Evolutionary conservation across 805 yeast genomes (phyloP).

Genomic region (Yamadazyma laniorum): DNA sequence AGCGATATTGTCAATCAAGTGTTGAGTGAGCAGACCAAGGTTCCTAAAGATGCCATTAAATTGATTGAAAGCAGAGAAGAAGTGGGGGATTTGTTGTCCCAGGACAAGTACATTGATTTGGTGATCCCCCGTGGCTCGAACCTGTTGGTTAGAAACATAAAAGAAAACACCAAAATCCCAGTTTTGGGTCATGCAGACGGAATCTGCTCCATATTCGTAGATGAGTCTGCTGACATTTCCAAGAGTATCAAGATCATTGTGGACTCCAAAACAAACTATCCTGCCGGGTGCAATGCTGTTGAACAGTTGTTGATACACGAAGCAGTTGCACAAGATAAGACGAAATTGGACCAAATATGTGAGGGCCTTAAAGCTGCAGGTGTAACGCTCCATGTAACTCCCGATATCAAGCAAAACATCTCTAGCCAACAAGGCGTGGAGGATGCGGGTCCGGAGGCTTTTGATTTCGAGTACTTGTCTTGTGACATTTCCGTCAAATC

Average conservation of each 20-base stretch:
- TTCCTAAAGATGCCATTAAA: constrained; percentile 82
- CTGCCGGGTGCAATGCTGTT: constrained; percentile 98
- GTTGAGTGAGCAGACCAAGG: constrained; percentile 56
- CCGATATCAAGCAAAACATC: constrained; percentile 41
- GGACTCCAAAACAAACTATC: constrained; percentile 93
- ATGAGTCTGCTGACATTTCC: constrained; percentile 68
- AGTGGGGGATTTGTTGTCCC: constrained; percentile 77
- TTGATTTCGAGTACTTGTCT: constrained; percentile 79
- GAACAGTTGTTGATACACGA: constrained; percentile 77
- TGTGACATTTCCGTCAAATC: constrained; percentile 75
- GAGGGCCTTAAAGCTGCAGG: constrained; percentile 44
- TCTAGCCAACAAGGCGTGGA: constrained; percentile 29
- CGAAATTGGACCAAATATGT: constrained; percentile 15
- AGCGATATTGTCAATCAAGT: constrained; percentile 66
- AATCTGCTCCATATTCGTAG: constrained; percentile 84
- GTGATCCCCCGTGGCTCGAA: constrained; percentile 99
- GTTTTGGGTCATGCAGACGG: constrained; percentile 99
- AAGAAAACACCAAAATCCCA: constrained; percentile 87
- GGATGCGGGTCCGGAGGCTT: constrained; percentile 61
- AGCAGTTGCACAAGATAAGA: constrained; percentile 28
- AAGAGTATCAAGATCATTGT: constrained; percentile 75
- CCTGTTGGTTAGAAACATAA: constrained; percentile 82
- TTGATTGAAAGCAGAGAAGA: constrained; percentile 86
- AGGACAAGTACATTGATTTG: constrained; percentile 87
- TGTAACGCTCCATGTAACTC: constrained; percentile 72